phyloP scores from a whole-genome alignment of 1,284 basidiomycete genomes.

The Pyrrhoderma noxium region DNA sequence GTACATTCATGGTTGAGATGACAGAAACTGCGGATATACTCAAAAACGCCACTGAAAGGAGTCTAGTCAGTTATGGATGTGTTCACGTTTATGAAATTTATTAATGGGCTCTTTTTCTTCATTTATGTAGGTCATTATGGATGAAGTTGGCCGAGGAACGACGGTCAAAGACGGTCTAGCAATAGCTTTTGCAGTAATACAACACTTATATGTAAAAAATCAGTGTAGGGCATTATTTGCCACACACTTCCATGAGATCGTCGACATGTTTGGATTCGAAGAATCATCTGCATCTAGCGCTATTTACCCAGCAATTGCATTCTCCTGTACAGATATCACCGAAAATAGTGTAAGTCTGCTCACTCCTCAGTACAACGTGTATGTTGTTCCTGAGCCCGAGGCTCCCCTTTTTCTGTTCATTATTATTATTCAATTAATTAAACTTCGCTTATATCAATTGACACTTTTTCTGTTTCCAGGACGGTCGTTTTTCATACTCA shows the following conservation, averaged over 20 bases:
- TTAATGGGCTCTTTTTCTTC: no score
- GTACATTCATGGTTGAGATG: slow-evolving; percentile 95
- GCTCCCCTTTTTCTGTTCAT: not conserved
- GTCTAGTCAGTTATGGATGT: slow-evolving; percentile 49
- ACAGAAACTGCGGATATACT: slow-evolving; percentile 80
- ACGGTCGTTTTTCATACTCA: slow-evolving; percentile 74
- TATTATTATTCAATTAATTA: no score
- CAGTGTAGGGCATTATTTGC: slow-evolving; percentile 85
- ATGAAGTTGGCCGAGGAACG: slow-evolving; percentile 94
- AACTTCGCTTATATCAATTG: not conserved
- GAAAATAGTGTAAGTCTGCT: slow-evolving; percentile 53
- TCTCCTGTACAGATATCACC: slow-evolving; percentile 85
- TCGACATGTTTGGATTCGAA: slow-evolving; percentile 70
- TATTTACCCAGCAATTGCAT: slow-evolving; percentile 57
- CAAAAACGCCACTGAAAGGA: slow-evolving; percentile 70
- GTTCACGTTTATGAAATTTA: not conserved
- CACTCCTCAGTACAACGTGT: not conserved
- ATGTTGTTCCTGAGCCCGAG: not conserved
- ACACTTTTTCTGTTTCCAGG: slow-evolving; percentile 34
- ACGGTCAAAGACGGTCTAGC: slow-evolving; percentile 88
- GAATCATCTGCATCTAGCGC: slow-evolving; percentile 34
- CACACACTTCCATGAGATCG: slow-evolving; percentile 94
- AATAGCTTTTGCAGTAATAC: slow-evolving; percentile 86
- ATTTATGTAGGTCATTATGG: slow-evolving; percentile 81
- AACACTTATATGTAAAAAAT: slow-evolving; percentile 73